Conservation (phyloP, 441 rosid species). For the Erysimum pusillum region DNA sequence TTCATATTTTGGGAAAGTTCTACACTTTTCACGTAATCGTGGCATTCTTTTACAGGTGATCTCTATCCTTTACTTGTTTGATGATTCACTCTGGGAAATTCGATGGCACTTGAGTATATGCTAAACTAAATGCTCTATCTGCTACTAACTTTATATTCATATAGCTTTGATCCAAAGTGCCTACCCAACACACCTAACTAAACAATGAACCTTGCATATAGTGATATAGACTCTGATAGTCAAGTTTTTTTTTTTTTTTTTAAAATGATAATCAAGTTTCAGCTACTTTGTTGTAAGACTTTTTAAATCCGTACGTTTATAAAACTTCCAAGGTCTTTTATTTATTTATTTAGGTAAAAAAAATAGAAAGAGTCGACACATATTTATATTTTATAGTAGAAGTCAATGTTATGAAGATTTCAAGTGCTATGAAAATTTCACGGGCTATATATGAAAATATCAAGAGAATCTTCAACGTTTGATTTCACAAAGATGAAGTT, state of each 20-base stretch:
- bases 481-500: neutral
- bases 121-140: neutral
- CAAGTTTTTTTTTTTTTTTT: too few relatives aligned
- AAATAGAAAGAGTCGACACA: neutral
- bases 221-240: neutral
- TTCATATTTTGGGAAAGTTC: neutral
- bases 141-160: conserved; percentile 12
- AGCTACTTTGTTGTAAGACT: neutral
- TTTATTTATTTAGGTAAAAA: neutral
- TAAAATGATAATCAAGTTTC: conserved; percentile 3
- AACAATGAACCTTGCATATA: conserved; percentile 3
- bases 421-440: conserved; percentile 3
- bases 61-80: neutral
- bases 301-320: neutral
- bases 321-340: neutral
- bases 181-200: conserved; percentile 22
- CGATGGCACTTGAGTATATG: conserved; percentile 8
- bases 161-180: conserved; percentile 23
- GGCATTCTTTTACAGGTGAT: neutral
- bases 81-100: conserved; percentile 9
- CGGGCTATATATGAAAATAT: neutral
- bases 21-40: neutral
- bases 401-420: conserved; percentile 24
- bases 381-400: neutral
- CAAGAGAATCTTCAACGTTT: conserved; percentile 11